Evolutionary conservation across 768 basidiomycete genomes (phyloP).

Genomic region (Trametes punicea): DNA sequence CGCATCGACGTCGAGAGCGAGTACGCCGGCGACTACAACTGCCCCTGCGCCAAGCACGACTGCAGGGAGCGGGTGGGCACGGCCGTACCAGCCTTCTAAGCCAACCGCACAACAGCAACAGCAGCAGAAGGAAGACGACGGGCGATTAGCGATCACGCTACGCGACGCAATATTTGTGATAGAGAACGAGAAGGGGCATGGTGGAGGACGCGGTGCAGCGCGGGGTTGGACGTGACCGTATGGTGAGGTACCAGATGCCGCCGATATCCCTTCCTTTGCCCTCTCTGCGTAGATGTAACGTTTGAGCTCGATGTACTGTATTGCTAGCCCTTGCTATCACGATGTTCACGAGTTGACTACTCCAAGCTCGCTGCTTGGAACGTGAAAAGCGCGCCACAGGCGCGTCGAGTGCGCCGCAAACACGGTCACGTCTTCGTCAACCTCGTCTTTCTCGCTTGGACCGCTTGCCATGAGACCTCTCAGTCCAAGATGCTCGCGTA

Average conservation of each 20-base stretch:
- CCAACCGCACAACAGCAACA: slow-evolving; percentile 33
- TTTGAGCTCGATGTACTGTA: background rate
- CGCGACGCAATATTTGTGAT: slow-evolving; percentile 85
- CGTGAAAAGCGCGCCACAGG: too few relatives aligned
- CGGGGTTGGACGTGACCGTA: slow-evolving; percentile 54
- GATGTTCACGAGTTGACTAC: too few relatives aligned
- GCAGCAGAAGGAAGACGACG: slow-evolving; percentile 49
- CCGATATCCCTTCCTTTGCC: background rate
- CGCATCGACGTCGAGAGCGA: slow-evolving; percentile 24
- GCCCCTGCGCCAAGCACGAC: slow-evolving; percentile 26
- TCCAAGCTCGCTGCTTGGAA: too few relatives aligned
- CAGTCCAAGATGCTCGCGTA: background rate
- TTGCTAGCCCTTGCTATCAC: slow-evolving; percentile 10
- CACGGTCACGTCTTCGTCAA: too few relatives aligned
- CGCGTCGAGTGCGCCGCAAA: too few relatives aligned
- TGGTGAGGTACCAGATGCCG: background rate
- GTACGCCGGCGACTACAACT: slow-evolving; percentile 33
- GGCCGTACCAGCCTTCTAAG: slow-evolving; percentile 58
- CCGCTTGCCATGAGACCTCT: background rate
- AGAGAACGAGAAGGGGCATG: slow-evolving; percentile 79
- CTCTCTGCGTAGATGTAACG: background rate
- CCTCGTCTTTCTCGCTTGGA: too few relatives aligned
- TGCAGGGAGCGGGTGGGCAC: slow-evolving; percentile 45
- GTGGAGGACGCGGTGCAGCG: slow-evolving; percentile 75
- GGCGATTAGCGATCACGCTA: slow-evolving; percentile 59